phyloP scores from a whole-genome alignment of 208 protist genomes.

The Wallacemonas sp. region DNA sequence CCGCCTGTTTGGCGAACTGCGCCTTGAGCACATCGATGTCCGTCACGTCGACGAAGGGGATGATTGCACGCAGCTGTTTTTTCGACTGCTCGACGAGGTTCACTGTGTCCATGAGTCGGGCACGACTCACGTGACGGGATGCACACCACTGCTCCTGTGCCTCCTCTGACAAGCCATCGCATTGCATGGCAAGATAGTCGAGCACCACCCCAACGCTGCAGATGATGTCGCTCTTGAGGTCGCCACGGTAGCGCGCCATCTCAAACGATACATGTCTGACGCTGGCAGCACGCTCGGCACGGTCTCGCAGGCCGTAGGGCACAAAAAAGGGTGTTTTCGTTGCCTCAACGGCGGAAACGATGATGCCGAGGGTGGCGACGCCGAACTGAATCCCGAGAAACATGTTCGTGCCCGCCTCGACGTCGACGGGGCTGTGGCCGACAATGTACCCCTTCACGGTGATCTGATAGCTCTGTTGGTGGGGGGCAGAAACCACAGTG shows the following conservation, averaged over 20 bases:
- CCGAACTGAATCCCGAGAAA: conserved; percentile 75
- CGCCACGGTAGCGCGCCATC: conserved; percentile 58
- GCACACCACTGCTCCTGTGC: conserved; percentile 73
- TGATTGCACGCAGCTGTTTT: conserved; percentile 56
- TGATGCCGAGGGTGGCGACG: conserved; percentile 61
- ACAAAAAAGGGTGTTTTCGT: conserved; percentile 69
- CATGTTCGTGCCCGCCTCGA: conserved; percentile 57
- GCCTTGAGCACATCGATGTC: conserved; percentile 61
- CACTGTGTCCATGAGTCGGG: conserved; percentile 57
- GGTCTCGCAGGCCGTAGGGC: conserved; percentile 55
- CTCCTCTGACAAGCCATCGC: conserved; percentile 71
- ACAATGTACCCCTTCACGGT: conserved; percentile 73
- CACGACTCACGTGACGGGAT: conserved; percentile 57
- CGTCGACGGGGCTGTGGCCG: conserved; percentile 46
- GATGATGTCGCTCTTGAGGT: conserved; percentile 59
- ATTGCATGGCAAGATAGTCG: conserved; percentile 76
- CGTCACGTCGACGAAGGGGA: conserved; percentile 58
- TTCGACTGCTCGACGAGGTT: conserved; percentile 67
- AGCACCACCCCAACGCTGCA: conserved; percentile 56
- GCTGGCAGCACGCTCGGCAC: conserved; percentile 17
- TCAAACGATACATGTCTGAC: conserved; percentile 27
- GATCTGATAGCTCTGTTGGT: conserved; percentile 43
- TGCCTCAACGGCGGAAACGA: conserved; percentile 59
- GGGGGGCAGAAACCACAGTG: neutral
- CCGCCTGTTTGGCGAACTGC: conserved; percentile 50